phyloP scores from a whole-genome alignment of 441 rosid species.

The Eutrema salsugineum region DNA sequence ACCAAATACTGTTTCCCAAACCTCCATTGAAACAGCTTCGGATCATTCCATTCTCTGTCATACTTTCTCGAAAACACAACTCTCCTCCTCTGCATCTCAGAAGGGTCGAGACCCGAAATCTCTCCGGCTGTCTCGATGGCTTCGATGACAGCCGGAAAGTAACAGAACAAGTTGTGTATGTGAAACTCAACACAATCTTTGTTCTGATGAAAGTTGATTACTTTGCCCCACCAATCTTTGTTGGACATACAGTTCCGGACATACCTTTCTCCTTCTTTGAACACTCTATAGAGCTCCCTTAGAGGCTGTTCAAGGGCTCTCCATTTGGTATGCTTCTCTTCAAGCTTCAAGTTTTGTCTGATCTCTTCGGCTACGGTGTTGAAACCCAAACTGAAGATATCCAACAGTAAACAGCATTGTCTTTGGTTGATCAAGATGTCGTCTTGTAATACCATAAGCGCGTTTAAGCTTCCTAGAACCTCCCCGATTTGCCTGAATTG shows the following conservation, averaged over 20 bases:
- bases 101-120: conserved; percentile 76
- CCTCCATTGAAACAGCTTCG: conserved; percentile 70
- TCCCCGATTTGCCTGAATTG: conserved; percentile 96
- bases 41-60: conserved; percentile 79
- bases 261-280: conserved; percentile 86
- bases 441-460: conserved; percentile 78
- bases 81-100: conserved; percentile 77
- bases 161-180: conserved; percentile 72
- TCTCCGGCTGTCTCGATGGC: conserved; percentile 84
- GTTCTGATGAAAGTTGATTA: conserved; percentile 68
- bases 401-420: conserved; percentile 69
- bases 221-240: conserved; percentile 90
- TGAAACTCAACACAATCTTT: conserved; percentile 78
- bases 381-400: conserved; percentile 58
- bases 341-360: conserved; percentile 65
- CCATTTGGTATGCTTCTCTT: conserved; percentile 89
- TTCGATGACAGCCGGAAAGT: conserved; percentile 72
- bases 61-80: conserved; percentile 64
- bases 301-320: conserved; percentile 76
- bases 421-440: conserved; percentile 67
- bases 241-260: conserved; percentile 70
- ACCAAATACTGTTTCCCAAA: conserved; percentile 81
- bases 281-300: conserved; percentile 69
- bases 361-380: conserved; percentile 74
- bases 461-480: conserved; percentile 83